Conservation (phyloP, 495 filamentous ascomycete species). For the Corynascus novoguineensis region DNA sequence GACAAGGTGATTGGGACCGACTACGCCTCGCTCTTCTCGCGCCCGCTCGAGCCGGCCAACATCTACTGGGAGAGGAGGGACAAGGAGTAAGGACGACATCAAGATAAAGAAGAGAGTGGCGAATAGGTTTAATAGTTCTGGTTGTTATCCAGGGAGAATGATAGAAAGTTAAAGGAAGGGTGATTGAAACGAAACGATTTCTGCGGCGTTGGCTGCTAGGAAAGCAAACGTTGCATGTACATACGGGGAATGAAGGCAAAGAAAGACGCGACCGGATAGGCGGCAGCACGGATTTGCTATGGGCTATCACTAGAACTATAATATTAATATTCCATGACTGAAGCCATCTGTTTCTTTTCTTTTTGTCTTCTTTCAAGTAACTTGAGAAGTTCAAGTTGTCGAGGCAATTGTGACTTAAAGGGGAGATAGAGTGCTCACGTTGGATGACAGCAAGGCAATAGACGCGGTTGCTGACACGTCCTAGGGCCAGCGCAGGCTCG, state of each 20-base stretch:
- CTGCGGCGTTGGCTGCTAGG: background rate
- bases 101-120: background rate
- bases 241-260: background rate
- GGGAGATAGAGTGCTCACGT: too few relatives aligned
- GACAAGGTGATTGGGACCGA: constrained; percentile 73
- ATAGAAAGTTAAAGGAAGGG: background rate
- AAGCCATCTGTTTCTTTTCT: background rate
- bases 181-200: background rate
- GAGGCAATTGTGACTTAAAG: too few relatives aligned
- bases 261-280: too few relatives aligned
- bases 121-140: background rate
- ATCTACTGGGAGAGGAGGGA: constrained; percentile 62
- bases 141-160: too few relatives aligned
- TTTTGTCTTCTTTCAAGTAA: too few relatives aligned
- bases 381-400: too few relatives aligned
- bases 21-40: constrained; percentile 64
- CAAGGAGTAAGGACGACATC: constrained; percentile 1
- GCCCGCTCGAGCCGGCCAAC: constrained; percentile 58
- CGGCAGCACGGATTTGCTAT: too few relatives aligned
- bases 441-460: too few relatives aligned
- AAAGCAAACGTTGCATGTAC: background rate
- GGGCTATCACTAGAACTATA: constrained; percentile 2
- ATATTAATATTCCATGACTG: constrained; percentile 1
- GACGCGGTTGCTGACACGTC: too few relatives aligned
- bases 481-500: too few relatives aligned